Evolutionary conservation across 306 rosid species (phyloP).

Genomic region (Aeschynomene evenia): DNA sequence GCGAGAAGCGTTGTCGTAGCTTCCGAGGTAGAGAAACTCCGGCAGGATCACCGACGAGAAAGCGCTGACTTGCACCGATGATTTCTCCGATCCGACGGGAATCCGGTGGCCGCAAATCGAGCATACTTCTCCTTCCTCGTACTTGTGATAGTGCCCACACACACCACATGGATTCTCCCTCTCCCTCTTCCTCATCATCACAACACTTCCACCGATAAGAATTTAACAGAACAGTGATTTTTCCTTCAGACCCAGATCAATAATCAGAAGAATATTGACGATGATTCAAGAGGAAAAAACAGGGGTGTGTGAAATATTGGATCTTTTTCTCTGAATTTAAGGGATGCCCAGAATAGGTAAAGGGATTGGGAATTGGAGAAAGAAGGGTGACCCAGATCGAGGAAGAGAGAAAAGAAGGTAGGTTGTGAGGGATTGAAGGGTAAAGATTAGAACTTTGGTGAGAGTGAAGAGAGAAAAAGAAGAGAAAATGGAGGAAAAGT

Average conservation of each 20-base stretch:
- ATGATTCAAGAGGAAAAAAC: neutral
- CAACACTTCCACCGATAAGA: no score
- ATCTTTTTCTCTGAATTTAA: neutral
- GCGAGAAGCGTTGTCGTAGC: constrained; percentile 97
- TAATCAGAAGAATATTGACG: neutral
- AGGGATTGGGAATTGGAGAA: neutral
- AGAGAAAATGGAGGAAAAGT: neutral
- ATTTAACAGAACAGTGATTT: neutral
- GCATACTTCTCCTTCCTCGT: constrained; percentile 96
- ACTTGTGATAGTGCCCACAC: constrained; percentile 98
- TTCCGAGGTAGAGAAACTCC: constrained; percentile 87
- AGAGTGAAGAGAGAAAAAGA: neutral
- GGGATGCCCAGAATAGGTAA: constrained; percentile 37
- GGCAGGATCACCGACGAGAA: constrained; percentile 90
- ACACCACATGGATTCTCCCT: constrained; percentile 98
- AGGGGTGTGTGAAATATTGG: neutral
- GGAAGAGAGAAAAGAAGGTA: neutral
- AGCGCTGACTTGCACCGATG: constrained; percentile 72
- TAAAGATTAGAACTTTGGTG: constrained; percentile 25
- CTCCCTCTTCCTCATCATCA: constrained; percentile 84
- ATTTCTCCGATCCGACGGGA: constrained; percentile 73
- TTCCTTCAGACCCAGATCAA: constrained; percentile 44
- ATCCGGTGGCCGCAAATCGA: constrained; percentile 93
- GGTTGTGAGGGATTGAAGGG: neutral
- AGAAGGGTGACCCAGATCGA: constrained; percentile 37